Base-by-base conservation (phyloP, 345 rosid genomes). In the Arabidopsis suecica region DNA sequence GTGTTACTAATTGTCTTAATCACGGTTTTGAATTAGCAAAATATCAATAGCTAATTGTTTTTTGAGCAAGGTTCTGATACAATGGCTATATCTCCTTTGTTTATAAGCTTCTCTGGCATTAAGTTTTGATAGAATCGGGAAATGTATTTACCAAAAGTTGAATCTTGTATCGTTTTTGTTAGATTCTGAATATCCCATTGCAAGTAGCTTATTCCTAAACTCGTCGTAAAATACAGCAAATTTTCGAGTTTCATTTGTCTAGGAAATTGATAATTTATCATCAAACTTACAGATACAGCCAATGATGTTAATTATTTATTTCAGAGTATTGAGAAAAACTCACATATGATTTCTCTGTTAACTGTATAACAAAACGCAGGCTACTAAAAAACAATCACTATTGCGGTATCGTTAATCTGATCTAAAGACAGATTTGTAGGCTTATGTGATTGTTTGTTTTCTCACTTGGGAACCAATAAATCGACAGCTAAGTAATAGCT, bases 401-500 rank as follows among this genome's bases (percentile, higher is more conserved):
- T 1, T 57, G 59, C 37, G 7, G 32, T 50, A 12, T 42, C 36
- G 7, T 4, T 18, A 1, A 5, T 54, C 33, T 13, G 12, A 13
- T 7, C 9, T 3, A 18, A 41, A 61, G 48, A 33, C 6, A 11
- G 14, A 23, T 7, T 28, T 9, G n/a, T 70, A 5, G 33, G 36
- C 9, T 34, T 34, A 6, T 64, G 8, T 34, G 9, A 10, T 2
- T 16, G 44, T 40, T 12, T 34, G 59, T 28, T 5, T 8, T 37
- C 23, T 84, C 81, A 85, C 38, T 77, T 70, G 10, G 83, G 32
- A 74, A 75, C 79, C 38, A 87, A 71, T 50, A 71, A 70, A 80
- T 80, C 74, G 23, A 92, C 75, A 7, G 86, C 81, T 57, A 88
- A 80, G 78, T 81, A 91, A 63, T 92, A 95, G 45, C 86, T 65